Evolutionary conservation across 2,329 filamentous ascomycete genomes (phyloP).

Genomic region (Incumbomyces lentus): DNA sequence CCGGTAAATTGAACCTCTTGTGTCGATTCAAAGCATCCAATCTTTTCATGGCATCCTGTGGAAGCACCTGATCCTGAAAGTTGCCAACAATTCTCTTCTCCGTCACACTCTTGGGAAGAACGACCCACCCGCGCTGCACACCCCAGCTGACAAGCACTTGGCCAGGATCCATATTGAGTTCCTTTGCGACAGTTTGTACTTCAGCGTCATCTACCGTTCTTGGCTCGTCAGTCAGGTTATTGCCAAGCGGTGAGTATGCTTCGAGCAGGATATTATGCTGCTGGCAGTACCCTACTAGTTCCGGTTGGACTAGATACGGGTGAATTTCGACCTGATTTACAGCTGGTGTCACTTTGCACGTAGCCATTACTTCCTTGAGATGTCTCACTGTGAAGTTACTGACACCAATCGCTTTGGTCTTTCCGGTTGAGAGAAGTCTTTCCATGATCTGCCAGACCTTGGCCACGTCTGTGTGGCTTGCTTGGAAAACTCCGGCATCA

Average conservation of each 20-base stretch:
- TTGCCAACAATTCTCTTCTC: slow-evolving; percentile 42
- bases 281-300: slow-evolving; percentile 43
- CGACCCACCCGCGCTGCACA: slow-evolving; percentile 43
- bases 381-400: slow-evolving; percentile 42
- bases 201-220: slow-evolving; percentile 54
- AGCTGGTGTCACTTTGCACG: slow-evolving; percentile 37
- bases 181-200: slow-evolving; percentile 54
- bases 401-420: slow-evolving; percentile 43
- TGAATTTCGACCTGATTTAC: slow-evolving; percentile 45
- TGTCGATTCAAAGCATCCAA: slow-evolving; percentile 28
- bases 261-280: slow-evolving; percentile 43
- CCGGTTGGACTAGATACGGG: slow-evolving; percentile 42
- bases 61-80: slow-evolving; percentile 31
- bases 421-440: slow-evolving; percentile 31
- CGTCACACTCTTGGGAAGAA: slow-evolving; percentile 47
- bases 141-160: slow-evolving; percentile 47
- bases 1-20: slow-evolving; percentile 29
- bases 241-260: slow-evolving; percentile 45
- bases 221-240: slow-evolving; percentile 58
- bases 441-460: slow-evolving; percentile 45
- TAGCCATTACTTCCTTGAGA: slow-evolving; percentile 37
- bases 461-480: slow-evolving; percentile 38
- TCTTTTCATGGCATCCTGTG: slow-evolving; percentile 26
- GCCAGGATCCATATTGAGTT: slow-evolving; percentile 48
- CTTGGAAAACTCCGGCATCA: slow-evolving; percentile 29